Percentiles rank a stretch among this genome's conserved stretches.
Evolutionary conservation across 2,329 filamentous ascomycete species (phyloP).

Genomic region (Penicillium sclerotiorum): DNA sequence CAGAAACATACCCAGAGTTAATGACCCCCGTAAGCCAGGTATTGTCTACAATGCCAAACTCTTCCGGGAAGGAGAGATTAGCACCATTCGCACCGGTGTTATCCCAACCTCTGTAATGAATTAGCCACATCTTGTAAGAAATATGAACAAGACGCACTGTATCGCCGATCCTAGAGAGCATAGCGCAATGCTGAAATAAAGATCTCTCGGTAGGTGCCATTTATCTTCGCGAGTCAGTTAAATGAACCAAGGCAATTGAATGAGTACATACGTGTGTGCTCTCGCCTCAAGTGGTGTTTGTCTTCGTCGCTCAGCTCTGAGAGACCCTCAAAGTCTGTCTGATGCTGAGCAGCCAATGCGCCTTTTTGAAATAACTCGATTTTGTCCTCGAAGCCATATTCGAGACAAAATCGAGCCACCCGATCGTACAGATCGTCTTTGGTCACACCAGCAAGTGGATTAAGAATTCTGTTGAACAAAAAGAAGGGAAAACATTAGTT

Average conservation of each 20-base stretch:
- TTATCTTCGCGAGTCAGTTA: conserved; percentile 10
- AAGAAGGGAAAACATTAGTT: background rate
- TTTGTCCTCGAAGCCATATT: conserved; percentile 38
- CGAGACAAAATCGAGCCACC: conserved; percentile 41
- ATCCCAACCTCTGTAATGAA: conserved; percentile 40
- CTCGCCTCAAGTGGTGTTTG: conserved; percentile 32
- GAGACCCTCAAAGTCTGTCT: conserved; percentile 32
- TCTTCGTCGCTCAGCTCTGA: conserved; percentile 37
- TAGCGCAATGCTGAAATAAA: conserved; percentile 34
- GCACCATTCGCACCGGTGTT: conserved; percentile 50
- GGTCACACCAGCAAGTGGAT: conserved; percentile 27
- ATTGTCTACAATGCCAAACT: conserved; percentile 34
- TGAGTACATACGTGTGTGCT: conserved; percentile 8
- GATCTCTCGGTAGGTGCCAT: conserved; percentile 17
- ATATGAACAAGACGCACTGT: conserved; percentile 26
- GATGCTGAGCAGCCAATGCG: conserved; percentile 32
- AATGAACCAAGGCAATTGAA: background rate
- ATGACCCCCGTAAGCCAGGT: conserved; percentile 50
- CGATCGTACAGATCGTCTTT: conserved; percentile 30
- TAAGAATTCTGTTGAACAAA: conserved; percentile 21
- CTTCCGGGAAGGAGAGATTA: conserved; percentile 45
- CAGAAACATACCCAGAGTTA: conserved; percentile 40
- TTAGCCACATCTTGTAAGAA: background rate
- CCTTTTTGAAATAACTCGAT: conserved; percentile 32
- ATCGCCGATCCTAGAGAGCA: conserved; percentile 48